Evolutionary conservation across 1,139 yeast genomes (phyloP).

Genomic region (Yamadazyma songkhlaensis): DNA sequence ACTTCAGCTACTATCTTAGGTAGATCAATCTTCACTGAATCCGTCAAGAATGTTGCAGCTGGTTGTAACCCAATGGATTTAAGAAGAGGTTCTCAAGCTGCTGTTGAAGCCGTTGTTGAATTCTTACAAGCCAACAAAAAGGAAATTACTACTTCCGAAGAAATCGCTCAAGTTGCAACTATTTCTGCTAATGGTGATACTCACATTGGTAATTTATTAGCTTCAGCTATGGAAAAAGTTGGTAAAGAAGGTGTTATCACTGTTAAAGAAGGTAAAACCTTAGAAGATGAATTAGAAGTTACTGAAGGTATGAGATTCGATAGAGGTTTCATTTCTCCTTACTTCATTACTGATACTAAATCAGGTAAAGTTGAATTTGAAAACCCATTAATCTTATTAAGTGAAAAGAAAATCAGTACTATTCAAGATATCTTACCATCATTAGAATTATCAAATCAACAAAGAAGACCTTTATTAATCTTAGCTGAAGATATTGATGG

Average conservation of each 20-base stretch:
- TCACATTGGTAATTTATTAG: conserved; percentile 91
- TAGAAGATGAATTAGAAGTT: conserved; percentile 95
- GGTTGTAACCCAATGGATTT: conserved; percentile 99
- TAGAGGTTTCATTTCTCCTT: conserved; percentile 97
- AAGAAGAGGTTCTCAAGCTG: conserved; percentile 98
- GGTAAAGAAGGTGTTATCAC: conserved; percentile 99
- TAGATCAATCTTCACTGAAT: conserved; percentile 94
- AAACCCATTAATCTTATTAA: conserved; percentile 83
- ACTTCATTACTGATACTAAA: conserved; percentile 95
- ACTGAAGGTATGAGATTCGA: conserved; percentile 99
- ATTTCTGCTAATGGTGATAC: conserved; percentile 97
- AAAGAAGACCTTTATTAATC: conserved; percentile 92
- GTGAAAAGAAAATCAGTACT: conserved; percentile 93
- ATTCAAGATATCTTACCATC: conserved; percentile 94
- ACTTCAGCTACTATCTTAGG: conserved; percentile 98
- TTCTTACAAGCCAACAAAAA: conserved; percentile 88
- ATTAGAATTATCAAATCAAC: conserved; percentile 89
- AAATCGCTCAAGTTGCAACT: conserved; percentile 98
- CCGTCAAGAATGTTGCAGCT: conserved; percentile 97
- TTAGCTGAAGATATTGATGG: conserved; percentile 98
- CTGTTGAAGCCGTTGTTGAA: conserved; percentile 93
- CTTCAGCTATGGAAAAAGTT: conserved; percentile 98
- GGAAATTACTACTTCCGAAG: conserved; percentile 95
- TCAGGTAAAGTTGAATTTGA: conserved; percentile 97
- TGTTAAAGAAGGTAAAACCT: conserved; percentile 93